Evolutionary conservation across 169 alveolate species (phyloP).

Genomic region (Cytauxzoon felis): DNA sequence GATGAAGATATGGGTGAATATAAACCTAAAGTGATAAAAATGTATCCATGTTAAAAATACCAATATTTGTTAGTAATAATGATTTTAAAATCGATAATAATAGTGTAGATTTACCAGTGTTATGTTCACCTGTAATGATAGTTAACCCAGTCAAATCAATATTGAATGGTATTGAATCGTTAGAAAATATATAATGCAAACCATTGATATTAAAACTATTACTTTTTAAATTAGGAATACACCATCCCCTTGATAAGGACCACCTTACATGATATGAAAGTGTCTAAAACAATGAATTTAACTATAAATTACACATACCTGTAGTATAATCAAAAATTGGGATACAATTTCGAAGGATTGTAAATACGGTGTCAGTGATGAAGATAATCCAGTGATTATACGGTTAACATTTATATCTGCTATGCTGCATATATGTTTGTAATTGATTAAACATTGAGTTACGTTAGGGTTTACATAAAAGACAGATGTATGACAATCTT

Average conservation of each 20-base stretch:
- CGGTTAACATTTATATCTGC: constrained; percentile 15
- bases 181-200: background rate
- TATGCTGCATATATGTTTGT: constrained; percentile 26
- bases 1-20: background rate
- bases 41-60: background rate
- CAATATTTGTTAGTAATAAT: background rate
- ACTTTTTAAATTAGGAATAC: background rate
- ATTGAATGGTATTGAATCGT: constrained; percentile 6
- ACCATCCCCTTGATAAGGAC: constrained; percentile 36
- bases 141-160: constrained; percentile 4
- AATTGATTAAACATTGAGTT: constrained; percentile 11
- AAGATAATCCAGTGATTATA: background rate
- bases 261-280: constrained; percentile 23
- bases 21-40: background rate
- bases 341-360: constrained; percentile 21
- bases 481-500: background rate
- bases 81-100: constrained; percentile 3
- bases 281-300: constrained; percentile 3
- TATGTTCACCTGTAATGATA: constrained; percentile 14
- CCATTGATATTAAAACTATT: constrained; percentile 4
- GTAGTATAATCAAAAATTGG: constrained; percentile 29
- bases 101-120: constrained; percentile 24
- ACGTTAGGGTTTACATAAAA: constrained; percentile 19
- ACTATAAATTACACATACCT: constrained; percentile 8
- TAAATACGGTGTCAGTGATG: constrained; percentile 21